Evolutionary conservation across 2,329 filamentous ascomycete genomes (phyloP).

Genomic region (Fragosphaeria purpurea): DNA sequence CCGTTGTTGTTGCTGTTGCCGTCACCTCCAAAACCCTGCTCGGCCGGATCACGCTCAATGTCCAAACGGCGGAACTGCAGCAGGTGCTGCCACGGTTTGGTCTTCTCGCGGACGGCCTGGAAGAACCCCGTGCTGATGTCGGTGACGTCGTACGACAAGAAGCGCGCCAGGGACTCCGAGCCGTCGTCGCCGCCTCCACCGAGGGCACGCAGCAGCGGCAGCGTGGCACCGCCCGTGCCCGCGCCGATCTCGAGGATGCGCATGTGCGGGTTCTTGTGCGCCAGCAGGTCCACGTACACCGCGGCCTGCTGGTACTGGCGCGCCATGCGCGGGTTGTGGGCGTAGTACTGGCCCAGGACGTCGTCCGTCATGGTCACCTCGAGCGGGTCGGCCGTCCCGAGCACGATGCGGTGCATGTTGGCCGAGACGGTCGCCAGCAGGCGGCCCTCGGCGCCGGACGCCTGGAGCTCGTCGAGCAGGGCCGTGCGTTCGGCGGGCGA

Average conservation of each 20-base stretch:
- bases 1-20: slow-evolving; percentile 25
- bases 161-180: slow-evolving; percentile 1
- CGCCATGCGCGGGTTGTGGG: slow-evolving; percentile 13
- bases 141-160: slow-evolving; percentile 29
- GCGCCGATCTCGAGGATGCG: slow-evolving; percentile 30
- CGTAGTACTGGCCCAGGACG: slow-evolving; percentile 15
- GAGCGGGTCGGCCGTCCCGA: slow-evolving; percentile 18
- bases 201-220: slow-evolving; percentile 12
- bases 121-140: slow-evolving; percentile 32
- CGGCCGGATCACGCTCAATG: slow-evolving; percentile 19
- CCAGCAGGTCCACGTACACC: slow-evolving; percentile 11
- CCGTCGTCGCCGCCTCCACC: slow-evolving; percentile 4
- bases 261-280: slow-evolving; percentile 17
- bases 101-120: slow-evolving; percentile 21
- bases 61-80: slow-evolving; percentile 16
- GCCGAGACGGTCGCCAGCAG: slow-evolving; percentile 8
- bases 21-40: slow-evolving; percentile 22
- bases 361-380: slow-evolving; percentile 19
- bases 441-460: slow-evolving; percentile 10
- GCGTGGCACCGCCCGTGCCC: slow-evolving; percentile 21
- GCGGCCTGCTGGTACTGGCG: slow-evolving; percentile 14
- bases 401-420: slow-evolving; percentile 16
- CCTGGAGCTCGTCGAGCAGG: slow-evolving; percentile 1
- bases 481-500: slow-evolving; percentile 1
- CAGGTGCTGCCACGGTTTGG: slow-evolving; percentile 13